These are phyloP conservation scores for Bruguiera sexangula DNA, from an alignment of 345 rosid species.

Conservation along the genomic window DNA sequence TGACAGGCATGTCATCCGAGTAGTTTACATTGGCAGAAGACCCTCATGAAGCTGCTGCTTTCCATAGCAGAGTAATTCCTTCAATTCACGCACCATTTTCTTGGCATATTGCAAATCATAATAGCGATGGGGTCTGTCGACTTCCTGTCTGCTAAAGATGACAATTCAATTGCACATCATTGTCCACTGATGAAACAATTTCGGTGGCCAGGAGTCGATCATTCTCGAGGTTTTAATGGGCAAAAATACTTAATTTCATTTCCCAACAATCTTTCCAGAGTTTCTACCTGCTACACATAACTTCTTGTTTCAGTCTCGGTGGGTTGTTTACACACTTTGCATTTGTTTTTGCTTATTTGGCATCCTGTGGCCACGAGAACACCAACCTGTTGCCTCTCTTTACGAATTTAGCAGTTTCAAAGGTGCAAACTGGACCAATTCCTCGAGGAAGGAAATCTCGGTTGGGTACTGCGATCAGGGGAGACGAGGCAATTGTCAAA, in stretches of 20 bases:
- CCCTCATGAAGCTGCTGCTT: conserved; percentile 1
- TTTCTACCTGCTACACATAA: conserved; percentile 5
- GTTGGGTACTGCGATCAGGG: conserved; percentile 3
- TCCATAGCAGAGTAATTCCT: conserved; percentile 5
- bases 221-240: conserved; percentile 16
- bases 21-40: conserved; percentile 4
- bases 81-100: conserved; percentile 8
- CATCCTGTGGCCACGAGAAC: conserved; percentile 5
- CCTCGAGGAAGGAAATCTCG: neutral
- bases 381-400: no score
- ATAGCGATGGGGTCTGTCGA: conserved; percentile 24
- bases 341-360: neutral
- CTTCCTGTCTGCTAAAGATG: conserved; percentile 20
- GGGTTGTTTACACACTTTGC: neutral
- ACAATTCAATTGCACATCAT: conserved; percentile 25
- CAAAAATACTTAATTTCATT: conserved; percentile 10
- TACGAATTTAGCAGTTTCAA: no score
- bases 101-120: conserved; percentile 1
- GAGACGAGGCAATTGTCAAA: neutral
- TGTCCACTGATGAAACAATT: conserved; percentile 19
- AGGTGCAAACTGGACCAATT: no score
- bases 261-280: conserved; percentile 28
- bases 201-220: conserved; percentile 9
- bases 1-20: conserved; percentile 6
- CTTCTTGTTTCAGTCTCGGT: neutral